Conservation (phyloP, 305 asterid species). For the Nicotiana rustica region DNA sequence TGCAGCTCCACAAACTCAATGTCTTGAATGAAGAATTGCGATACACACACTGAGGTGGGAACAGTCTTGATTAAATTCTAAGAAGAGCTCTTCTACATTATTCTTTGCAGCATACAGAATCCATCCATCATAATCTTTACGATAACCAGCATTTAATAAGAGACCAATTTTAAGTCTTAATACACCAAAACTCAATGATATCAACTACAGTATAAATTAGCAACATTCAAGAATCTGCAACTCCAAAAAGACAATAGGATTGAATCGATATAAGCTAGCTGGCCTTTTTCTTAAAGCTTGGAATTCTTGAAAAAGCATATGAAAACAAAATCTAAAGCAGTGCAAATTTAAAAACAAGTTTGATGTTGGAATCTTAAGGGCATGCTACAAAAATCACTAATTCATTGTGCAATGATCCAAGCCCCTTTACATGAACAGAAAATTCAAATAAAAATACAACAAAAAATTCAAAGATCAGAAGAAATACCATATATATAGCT, state of each 20-base stretch:
- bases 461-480: background rate
- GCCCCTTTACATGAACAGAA: background rate
- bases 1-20: conserved; percentile 9
- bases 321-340: background rate
- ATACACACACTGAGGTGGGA: background rate
- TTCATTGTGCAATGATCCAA: background rate
- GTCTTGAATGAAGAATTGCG: background rate
- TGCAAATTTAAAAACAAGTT: background rate
- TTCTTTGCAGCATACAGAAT: conserved; percentile 27
- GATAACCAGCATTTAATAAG: background rate
- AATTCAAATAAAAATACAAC: background rate
- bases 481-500: background rate
- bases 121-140: conserved; percentile 21
- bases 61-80: background rate
- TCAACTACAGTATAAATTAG: background rate
- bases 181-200: background rate
- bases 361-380: background rate
- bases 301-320: background rate
- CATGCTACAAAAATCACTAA: background rate
- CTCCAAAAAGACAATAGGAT: background rate
- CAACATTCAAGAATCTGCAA: background rate
- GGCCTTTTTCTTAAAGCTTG: background rate
- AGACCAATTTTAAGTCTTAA: background rate
- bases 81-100: conserved; percentile 19
- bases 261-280: background rate